A percentile compares a stretch with the other conserved stretches of the same genome.
phyloP scores from a whole-genome alignment of 495 filamentous ascomycete genomes.

The Aspergillus sparsus region DNA sequence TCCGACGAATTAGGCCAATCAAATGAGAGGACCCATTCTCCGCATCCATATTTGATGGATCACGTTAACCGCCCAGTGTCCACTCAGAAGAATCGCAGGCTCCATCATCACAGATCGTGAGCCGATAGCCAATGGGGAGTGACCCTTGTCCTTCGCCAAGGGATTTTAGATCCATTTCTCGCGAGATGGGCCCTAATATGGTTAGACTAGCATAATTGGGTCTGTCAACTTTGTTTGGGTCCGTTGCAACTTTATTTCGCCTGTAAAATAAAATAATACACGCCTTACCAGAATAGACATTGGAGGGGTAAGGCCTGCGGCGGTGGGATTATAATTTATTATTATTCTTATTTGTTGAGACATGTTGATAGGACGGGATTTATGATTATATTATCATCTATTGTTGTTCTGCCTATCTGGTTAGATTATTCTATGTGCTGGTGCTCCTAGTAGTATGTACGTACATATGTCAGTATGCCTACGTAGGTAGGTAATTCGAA shows the following conservation, averaged over 20 bases:
- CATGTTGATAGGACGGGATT: too few species aligned
- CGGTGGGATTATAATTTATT: background rate
- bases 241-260: slow-evolving; percentile 19
- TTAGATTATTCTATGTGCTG: too few species aligned
- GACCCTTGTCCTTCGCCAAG: slow-evolving; percentile 5
- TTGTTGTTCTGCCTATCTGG: too few species aligned
- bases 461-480: too few species aligned
- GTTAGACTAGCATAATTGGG: slow-evolving; percentile 18
- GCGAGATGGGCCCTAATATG: slow-evolving; percentile 24
- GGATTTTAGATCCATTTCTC: slow-evolving; percentile 18
- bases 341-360: too few species aligned
- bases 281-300: background rate
- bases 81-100: slow-evolving; percentile 5
- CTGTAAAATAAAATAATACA: slow-evolving; percentile 1
- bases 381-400: too few species aligned
- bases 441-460: too few species aligned
- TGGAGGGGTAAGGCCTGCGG: background rate
- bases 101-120: slow-evolving; percentile 6
- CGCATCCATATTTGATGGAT: slow-evolving; percentile 27
- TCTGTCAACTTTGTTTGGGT: slow-evolving; percentile 18
- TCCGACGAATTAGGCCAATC: slow-evolving; percentile 22
- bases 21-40: slow-evolving; percentile 15
- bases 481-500: too few species aligned
- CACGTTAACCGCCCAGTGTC: background rate
- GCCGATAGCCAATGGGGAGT: slow-evolving; percentile 15